Conservation (phyloP, 345 rosid genomes). For the Pugionium dolabratum region DNA sequence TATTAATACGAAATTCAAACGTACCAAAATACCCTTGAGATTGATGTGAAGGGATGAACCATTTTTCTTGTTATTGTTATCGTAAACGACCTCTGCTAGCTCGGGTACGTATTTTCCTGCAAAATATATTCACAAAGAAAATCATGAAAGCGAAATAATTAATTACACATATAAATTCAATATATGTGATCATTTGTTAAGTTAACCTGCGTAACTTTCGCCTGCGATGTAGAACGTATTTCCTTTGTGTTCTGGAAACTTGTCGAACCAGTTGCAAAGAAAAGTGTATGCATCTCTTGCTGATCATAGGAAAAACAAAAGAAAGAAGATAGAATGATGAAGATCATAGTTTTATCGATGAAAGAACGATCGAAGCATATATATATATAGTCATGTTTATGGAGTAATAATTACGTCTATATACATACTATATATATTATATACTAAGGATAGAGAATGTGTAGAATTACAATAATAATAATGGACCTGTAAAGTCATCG, state of each 20-base stretch:
- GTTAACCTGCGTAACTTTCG: constrained; percentile 95
- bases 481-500: constrained; percentile 71
- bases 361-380: constrained; percentile 20
- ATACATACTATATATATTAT: constrained; percentile 17
- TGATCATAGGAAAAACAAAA: constrained; percentile 26
- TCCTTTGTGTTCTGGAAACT: constrained; percentile 62
- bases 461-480: neutral
- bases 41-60: constrained; percentile 55
- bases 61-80: constrained; percentile 61
- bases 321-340: constrained; percentile 15
- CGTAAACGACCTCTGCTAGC: constrained; percentile 58
- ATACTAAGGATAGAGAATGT: neutral
- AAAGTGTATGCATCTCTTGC: constrained; percentile 83
- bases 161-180: neutral
- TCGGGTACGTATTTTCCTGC: constrained; percentile 86
- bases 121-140: neutral
- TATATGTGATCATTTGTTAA: neutral
- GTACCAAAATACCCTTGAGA: constrained; percentile 86
- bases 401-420: neutral
- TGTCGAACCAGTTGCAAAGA: constrained; percentile 73
- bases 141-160: neutral
- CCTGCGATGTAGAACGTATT: constrained; percentile 79
- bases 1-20: constrained; percentile 18
- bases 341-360: neutral
- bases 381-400: neutral